phyloP scores from a whole-genome alignment of 2,329 filamentous ascomycete species.

The Cordyceps cateniannulata region DNA sequence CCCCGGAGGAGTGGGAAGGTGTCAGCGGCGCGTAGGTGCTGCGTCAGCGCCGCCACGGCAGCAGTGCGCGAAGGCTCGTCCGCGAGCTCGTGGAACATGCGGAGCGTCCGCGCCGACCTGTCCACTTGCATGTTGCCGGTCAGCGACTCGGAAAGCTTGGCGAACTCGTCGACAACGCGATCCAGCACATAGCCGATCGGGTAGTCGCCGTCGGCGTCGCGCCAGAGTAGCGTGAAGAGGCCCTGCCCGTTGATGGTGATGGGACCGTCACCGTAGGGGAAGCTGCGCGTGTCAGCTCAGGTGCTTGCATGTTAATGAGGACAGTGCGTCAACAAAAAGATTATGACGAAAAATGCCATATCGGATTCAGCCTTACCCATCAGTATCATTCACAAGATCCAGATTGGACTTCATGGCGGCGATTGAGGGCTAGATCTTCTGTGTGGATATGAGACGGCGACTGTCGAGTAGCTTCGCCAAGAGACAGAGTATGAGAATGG shows the following conservation, averaged over 20 bases:
- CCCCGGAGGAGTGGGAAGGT: constrained; percentile 69
- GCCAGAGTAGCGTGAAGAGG: constrained; percentile 61
- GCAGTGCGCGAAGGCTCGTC: constrained; percentile 58
- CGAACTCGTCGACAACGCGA: constrained; percentile 42
- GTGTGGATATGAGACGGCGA: too few species aligned
- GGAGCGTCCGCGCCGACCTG: constrained; percentile 53
- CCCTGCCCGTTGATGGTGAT: constrained; percentile 47
- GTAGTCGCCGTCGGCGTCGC: constrained; percentile 55
- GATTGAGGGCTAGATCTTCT: background rate
- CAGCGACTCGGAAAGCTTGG: constrained; percentile 43
- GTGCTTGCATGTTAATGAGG: background rate
- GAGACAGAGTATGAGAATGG: background rate
- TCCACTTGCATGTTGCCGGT: constrained; percentile 58
- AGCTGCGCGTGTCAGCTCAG: constrained; percentile 42
- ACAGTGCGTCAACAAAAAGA: background rate
- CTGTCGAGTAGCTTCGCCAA: too few species aligned
- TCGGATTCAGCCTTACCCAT: constrained; percentile 39
- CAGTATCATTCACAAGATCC: constrained; percentile 47
- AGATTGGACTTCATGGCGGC: constrained; percentile 31
- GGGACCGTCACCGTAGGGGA: constrained; percentile 66
- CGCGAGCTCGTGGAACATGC: constrained; percentile 48
- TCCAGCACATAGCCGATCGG: constrained; percentile 57
- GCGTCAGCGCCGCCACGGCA: constrained; percentile 48
- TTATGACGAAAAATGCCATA: background rate
- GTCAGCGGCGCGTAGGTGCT: constrained; percentile 61